Evolutionary conservation across 208 protist genomes (phyloP).

Genomic region (Blastocrithidia nonstop): DNA sequence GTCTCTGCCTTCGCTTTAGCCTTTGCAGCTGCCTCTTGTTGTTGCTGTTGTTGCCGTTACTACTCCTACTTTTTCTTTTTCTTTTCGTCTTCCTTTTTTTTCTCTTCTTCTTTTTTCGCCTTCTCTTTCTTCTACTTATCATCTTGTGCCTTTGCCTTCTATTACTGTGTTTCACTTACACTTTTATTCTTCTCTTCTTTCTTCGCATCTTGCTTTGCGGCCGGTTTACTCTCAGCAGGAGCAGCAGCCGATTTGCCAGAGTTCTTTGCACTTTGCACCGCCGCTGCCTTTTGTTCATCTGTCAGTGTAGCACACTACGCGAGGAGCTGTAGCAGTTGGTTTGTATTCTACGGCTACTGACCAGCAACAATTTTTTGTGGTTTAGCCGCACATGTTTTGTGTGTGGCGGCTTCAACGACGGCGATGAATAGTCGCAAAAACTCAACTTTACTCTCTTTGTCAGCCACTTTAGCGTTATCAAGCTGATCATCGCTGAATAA

Average conservation of each 20-base stretch:
- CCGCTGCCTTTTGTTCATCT: slow-evolving; percentile 30
- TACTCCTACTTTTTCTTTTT: too few species aligned
- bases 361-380: slow-evolving; percentile 75
- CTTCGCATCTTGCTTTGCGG: slow-evolving; percentile 5
- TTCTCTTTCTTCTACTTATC: slow-evolving; percentile 16
- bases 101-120: slow-evolving; percentile 6
- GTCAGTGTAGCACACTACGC: slow-evolving; percentile 51
- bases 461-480: slow-evolving; percentile 54
- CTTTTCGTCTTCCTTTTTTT: neutral
- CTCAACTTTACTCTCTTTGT: slow-evolving; percentile 73
- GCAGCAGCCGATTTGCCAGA: neutral
- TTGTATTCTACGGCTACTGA: slow-evolving; percentile 76
- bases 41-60: neutral
- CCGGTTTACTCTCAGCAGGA: slow-evolving; percentile 2
- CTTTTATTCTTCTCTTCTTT: neutral
- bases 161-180: neutral
- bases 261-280: slow-evolving; percentile 12
- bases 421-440: slow-evolving; percentile 67
- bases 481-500: slow-evolving; percentile 44
- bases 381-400: slow-evolving; percentile 27
- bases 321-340: slow-evolving; percentile 72
- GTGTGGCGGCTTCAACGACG: slow-evolving; percentile 63
- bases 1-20: slow-evolving; percentile 23
- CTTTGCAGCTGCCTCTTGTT: slow-evolving; percentile 11
- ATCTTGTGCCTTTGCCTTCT: neutral